These are phyloP conservation scores for Aspergillus fijiensis DNA, from an alignment of 2,329 filamentous ascomycete species.

Conservation along the genomic window DNA sequence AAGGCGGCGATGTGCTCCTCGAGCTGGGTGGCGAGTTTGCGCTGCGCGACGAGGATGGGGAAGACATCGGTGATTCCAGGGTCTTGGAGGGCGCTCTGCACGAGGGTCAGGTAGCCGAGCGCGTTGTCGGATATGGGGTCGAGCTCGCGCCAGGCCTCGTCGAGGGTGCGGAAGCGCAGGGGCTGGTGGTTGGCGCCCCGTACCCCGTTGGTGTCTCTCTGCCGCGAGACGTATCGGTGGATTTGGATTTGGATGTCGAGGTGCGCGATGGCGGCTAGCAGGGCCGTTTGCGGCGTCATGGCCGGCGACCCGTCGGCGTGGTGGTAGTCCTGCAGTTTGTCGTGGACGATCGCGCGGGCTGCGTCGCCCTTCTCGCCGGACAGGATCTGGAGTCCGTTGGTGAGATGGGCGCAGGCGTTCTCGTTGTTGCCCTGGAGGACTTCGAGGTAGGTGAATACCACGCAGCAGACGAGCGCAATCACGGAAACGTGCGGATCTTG, in stretches of 20 bases:
- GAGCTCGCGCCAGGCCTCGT: neutral
- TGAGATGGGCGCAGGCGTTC: conserved; percentile 9
- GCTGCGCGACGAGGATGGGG: neutral
- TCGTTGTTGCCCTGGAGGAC: conserved; percentile 7
- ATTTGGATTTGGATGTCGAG: conserved; percentile 5
- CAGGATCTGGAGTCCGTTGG: conserved; percentile 8
- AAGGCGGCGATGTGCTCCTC: conserved; percentile 1
- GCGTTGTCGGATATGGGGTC: neutral
- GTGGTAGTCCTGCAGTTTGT: neutral
- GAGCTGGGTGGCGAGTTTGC: neutral
- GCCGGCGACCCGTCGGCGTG: neutral
- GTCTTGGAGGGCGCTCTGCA: neutral
- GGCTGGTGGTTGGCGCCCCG: neutral
- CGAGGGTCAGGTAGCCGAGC: neutral
- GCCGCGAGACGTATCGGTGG: neutral
- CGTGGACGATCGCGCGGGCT: neutral
- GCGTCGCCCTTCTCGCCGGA: neutral
- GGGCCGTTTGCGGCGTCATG: neutral
- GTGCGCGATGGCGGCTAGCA: conserved; percentile 4
- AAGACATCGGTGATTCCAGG: neutral
- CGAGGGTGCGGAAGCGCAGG: neutral
- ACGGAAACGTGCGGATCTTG: conserved; percentile 8
- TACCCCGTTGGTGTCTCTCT: neutral
- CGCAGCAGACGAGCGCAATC: conserved; percentile 11
- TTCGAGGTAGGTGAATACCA: conserved; percentile 10